Evolutionary conservation across 2,329 filamentous ascomycete genomes (phyloP), one percentile per base, ranked within the genome.

Genomic region (Cladosporium sp.): DNA sequence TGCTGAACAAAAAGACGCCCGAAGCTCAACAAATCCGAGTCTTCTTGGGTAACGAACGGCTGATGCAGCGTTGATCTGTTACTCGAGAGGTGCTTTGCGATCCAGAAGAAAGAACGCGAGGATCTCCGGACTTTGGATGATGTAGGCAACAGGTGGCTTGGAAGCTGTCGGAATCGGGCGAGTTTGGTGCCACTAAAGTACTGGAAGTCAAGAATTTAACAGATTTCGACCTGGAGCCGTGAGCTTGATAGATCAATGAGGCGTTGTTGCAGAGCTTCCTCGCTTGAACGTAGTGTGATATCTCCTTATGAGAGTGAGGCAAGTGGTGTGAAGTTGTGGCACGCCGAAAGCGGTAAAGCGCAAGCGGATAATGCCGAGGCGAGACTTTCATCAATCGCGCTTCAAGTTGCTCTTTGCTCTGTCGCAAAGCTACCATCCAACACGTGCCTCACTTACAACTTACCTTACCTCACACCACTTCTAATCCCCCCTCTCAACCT

Each of bases 361-460:
- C 22, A 4, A 27, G 5, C 22, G 22, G 22, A 27, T 27, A 4
- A 27, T 27, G 5, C 22, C 22, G 22, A 27, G 22, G 22, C n/a
- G 18, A 30, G 40, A 32, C 15, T 22, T 38, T 46, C 42, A 27
- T 27, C 22, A 27, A 27, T 11, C 43, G 42, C 30, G 32, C 22
- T 27, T 27, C 36, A 25, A 11, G 27, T 12, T 7, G 43, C 43
- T 38, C 22, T 38, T n/a, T 16, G 16, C 19, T 13, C 36, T 39
- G 45, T 39, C 45, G 45, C 45, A 48, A 48, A 48, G 45, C 43
- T 38, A 30, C 32, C 38, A 27, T n/a, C 43, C 29, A 46, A 29
- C 32, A n/a, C n/a, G n/a, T 22, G 19, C 22, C 18, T 19, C 13
- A 41, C 8, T 11, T 20, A 22, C n/a, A 25, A 7, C 19, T 11